phyloP scores from a whole-genome alignment of 495 filamentous ascomycete species.

The Penicillium herquei region DNA sequence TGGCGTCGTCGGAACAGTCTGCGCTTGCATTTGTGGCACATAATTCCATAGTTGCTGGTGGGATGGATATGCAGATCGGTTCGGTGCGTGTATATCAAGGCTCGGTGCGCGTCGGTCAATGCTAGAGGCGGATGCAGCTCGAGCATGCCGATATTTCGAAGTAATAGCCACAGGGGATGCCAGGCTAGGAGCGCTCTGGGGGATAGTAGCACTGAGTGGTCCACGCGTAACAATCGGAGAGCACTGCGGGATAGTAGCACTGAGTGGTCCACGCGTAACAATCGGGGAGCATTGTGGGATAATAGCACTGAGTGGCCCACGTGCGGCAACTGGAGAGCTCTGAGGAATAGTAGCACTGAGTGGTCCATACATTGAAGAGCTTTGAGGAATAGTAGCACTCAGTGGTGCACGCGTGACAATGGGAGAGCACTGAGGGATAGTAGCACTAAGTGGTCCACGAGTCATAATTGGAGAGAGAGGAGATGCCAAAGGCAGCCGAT shows the following conservation, averaged over 20 bases:
- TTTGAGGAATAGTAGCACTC: too few relatives aligned
- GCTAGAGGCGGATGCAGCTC: slow-evolving; percentile 66
- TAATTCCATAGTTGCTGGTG: slow-evolving; percentile 77
- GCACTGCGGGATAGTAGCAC: neutral
- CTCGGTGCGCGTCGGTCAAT: slow-evolving; percentile 55
- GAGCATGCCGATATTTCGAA: slow-evolving; percentile 38
- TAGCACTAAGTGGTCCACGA: slow-evolving; percentile 26
- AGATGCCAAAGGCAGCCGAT: slow-evolving; percentile 54
- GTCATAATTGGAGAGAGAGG: slow-evolving; percentile 47
- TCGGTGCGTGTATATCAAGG: slow-evolving; percentile 64
- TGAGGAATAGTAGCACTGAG: slow-evolving; percentile 11
- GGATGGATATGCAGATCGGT: slow-evolving; percentile 73
- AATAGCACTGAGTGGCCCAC: too few relatives aligned
- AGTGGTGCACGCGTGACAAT: too few relatives aligned
- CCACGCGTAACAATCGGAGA: slow-evolving; percentile 43
- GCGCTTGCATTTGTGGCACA: slow-evolving; percentile 43
- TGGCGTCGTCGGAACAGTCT: slow-evolving; percentile 46
- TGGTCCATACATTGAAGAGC: slow-evolving; percentile 12
- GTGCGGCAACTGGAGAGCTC: slow-evolving; percentile 17
- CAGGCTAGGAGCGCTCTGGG: slow-evolving; percentile 26
- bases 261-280: slow-evolving; percentile 36
- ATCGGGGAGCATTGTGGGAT: neutral
- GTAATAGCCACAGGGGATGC: slow-evolving; percentile 68
- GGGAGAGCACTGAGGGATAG: slow-evolving; percentile 18
- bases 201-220: slow-evolving; percentile 16